Evolutionary conservation across 164 flowering plant species (phyloP).

Genomic region (Cinnamomum chago): DNA sequence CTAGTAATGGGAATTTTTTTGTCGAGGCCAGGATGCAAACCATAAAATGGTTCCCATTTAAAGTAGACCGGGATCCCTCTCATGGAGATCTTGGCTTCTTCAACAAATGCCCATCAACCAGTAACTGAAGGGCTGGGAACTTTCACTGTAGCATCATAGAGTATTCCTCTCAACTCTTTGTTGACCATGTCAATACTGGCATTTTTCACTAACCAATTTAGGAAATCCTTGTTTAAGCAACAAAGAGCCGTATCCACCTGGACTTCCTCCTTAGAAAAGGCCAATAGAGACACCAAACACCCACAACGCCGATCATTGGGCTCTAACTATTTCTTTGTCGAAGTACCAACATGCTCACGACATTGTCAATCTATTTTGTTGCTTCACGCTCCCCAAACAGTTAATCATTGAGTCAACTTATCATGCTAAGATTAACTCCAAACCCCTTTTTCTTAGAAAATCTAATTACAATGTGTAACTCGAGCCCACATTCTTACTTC

Average conservation of each 20-base stretch:
- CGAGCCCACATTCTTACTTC: too few species aligned
- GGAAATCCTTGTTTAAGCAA: slow-evolving; percentile 59
- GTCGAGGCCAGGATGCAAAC: slow-evolving; percentile 78
- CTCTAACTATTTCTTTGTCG: slow-evolving; percentile 45
- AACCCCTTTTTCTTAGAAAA: too few species aligned
- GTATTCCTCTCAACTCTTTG: slow-evolving; percentile 53
- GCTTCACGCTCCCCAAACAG: slow-evolving; percentile 65
- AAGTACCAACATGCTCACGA: slow-evolving; percentile 46
- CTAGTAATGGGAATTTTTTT: slow-evolving; percentile 67
- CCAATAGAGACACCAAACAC: slow-evolving; percentile 66
- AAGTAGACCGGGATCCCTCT: slow-evolving; percentile 76
- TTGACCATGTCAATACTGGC: slow-evolving; percentile 42
- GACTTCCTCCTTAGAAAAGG: slow-evolving; percentile 39
- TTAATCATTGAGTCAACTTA: slow-evolving; percentile 92
- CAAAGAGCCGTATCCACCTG: slow-evolving; percentile 51
- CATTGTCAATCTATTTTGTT: slow-evolving; percentile 45
- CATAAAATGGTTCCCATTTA: slow-evolving; percentile 66
- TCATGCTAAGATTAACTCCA: slow-evolving; percentile 64
- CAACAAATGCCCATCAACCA: slow-evolving; percentile 86
- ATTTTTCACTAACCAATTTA: slow-evolving; percentile 41
- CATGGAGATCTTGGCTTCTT: slow-evolving; percentile 34
- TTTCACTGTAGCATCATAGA: slow-evolving; percentile 49
- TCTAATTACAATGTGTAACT: too few species aligned
- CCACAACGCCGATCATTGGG: slow-evolving; percentile 88
- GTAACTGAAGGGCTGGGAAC: slow-evolving; percentile 83